Base-by-base conservation (phyloP, 2,329 filamentous ascomycete species). In the Venturiaceae sp. region DNA sequence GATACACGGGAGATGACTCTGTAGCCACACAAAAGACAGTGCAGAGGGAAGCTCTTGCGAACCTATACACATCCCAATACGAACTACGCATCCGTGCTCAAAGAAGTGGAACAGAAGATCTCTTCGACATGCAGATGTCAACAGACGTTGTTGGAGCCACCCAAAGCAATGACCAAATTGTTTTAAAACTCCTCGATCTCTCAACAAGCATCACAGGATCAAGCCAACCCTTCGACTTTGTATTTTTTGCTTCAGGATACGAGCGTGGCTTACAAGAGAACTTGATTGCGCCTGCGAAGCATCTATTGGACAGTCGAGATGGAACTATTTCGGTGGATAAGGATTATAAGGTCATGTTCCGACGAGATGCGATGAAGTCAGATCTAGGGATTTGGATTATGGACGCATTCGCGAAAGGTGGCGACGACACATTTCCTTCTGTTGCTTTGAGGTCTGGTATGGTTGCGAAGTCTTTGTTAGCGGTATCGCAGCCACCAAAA, bases 201-300 rank as follows among this genome's bases (percentile, higher is more conserved):
- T 16, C 50, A 11, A 44, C 28, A 23, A 44, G 21, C n/a, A n/a
- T 41, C 2, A 32, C 39, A 3, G 55, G 30, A 23, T n/a, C 39
- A 5, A 39, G 39, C 32, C 28, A 33, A n/a, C 55, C 55, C 2
- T 58, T 58, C 32, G 57, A 58, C 32, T 58, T 58, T n/a, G 57
- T 58, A 13, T 53, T 58, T 30, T 28, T 50, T 9, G 57, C 57
- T 5, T 53, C 46, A 7, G 57, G 57, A 4, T 58, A 58, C 30
- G 30, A 46, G 32, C 57, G 57, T 14, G 47, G 47, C 16, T 14
- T 53, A 14, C 57, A 58, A 14, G 57, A 54, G 16, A 21, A 37
- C 5, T 28, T 58, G 23, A 26, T 58, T n/a, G 44, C 57, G 33
- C 57, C 57, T 16, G 44, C 52, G 19, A 44, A 41, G 33, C 44